Base-by-base conservation (phyloP, 2,329 filamentous ascomycete genomes). In the Hymenoscyphus albidus region DNA sequence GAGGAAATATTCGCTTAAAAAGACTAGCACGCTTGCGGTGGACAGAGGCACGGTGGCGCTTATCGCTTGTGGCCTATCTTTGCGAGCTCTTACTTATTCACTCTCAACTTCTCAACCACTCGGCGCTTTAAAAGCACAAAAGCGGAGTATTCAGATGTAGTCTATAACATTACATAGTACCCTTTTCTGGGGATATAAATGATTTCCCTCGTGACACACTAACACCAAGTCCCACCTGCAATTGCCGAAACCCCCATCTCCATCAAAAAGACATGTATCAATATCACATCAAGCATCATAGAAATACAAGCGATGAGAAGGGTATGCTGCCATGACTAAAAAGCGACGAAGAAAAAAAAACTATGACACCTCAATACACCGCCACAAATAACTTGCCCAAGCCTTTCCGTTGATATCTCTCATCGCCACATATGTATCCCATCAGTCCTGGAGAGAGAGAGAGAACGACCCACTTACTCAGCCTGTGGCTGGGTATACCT, bases 361-460 rank as follows among this genome's bases (percentile, higher is more conserved):
- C 60, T 65, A 61, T 63, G 58, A 60, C 54, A 60, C 58, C 64
- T 40, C 61, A 61, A 64, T 59, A 63, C 64, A 63, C 61, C 64
- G 48, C 48, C 39, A 48, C 31, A 22, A 40, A 62, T 38, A 32
- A 42, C 44, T 39, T 58, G 59, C 10, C 32, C 58, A 22, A 40
- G 44, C 56, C 56, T 48, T 59, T n/a, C 48, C 42, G 44, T 48
- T 31, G 35, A 35, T 54, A 59, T 59, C 38, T 42, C 3, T 48
- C 44, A 16, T 40, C 58, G 38, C 39, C 35, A 59, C 22, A 59
- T 42, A 27, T 39, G 18, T 39, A 22, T 39, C 57, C 32, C 32
- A 18, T 59, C 31, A 42, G 32, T 42, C 18, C 22, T 18, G 22
- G 48, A 27, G 18, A 54, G 48, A 27, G 48, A 27, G 48, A 54